A percentile compares a stretch with the other conserved stretches of the same genome.
Conservation (phyloP, 257 asterid species). For the Nicotiana sylvestris region DNA sequence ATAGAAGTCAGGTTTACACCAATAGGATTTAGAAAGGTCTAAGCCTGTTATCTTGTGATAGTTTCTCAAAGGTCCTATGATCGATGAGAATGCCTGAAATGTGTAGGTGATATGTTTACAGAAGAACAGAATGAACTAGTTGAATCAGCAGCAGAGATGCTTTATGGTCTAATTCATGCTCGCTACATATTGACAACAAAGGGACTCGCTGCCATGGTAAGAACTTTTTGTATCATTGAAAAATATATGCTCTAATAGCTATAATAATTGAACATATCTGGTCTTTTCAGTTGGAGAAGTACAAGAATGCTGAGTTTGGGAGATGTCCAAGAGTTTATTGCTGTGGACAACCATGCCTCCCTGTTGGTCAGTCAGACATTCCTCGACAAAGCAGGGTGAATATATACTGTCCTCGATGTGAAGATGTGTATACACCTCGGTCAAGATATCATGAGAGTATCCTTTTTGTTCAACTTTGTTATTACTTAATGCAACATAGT, state of each 20-base stretch:
- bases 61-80: slow-evolving; percentile 9
- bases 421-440: slow-evolving; percentile 52
- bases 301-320: slow-evolving; percentile 66
- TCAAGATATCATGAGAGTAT: slow-evolving; percentile 61
- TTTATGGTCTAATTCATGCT: slow-evolving; percentile 56
- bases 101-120: slow-evolving; percentile 52
- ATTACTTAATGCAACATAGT: neutral
- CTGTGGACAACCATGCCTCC: slow-evolving; percentile 64
- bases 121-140: slow-evolving; percentile 58
- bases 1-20: neutral
- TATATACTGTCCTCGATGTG: slow-evolving; percentile 58
- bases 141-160: slow-evolving; percentile 70
- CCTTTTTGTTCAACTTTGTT: slow-evolving; percentile 26
- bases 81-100: slow-evolving; percentile 26
- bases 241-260: slow-evolving; percentile 14
- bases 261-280: slow-evolving; percentile 18
- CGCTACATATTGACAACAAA: slow-evolving; percentile 59
- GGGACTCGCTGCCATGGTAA: slow-evolving; percentile 62
- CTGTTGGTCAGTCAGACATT: slow-evolving; percentile 55
- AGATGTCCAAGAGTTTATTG: slow-evolving; percentile 63
- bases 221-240: slow-evolving; percentile 16
- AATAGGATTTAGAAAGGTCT: neutral
- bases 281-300: slow-evolving; percentile 50
- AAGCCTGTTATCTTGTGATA: slow-evolving; percentile 6
- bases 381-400: slow-evolving; percentile 53